Evolutionary conservation across 805 yeast species (phyloP).

Genomic region (Kockiozyma suomiensis): DNA sequence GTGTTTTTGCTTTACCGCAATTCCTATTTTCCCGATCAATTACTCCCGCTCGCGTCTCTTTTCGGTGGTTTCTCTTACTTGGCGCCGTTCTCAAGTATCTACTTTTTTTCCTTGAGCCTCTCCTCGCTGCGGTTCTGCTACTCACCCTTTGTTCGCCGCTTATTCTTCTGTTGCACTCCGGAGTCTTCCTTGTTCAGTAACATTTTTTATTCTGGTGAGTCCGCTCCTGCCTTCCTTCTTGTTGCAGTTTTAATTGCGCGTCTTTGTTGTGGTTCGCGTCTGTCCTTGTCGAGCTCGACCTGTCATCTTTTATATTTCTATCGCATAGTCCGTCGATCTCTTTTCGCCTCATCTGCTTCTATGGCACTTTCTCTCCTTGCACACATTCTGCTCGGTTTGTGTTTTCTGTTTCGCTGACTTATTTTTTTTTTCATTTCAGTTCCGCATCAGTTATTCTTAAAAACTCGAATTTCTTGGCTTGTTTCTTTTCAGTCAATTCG

Average conservation of each 20-base stretch:
- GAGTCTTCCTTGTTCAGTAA: conserved; percentile 1
- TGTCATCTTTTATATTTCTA: neutral
- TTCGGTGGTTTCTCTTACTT: neutral
- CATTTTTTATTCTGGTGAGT: neutral
- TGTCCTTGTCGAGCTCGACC: neutral
- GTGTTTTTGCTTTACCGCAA: conserved; percentile 11
- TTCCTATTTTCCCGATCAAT: neutral
- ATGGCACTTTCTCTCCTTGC: neutral
- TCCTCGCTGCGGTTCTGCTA: neutral
- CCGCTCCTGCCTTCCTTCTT: conserved; percentile 3
- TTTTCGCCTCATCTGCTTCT: too few species aligned
- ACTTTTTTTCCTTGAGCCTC: neutral
- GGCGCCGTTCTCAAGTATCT: too few species aligned
- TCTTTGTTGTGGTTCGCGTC: neutral
- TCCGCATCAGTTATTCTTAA: conserved; percentile 3
- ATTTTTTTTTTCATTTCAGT: neutral
- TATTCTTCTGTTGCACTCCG: neutral
- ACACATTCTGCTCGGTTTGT: neutral
- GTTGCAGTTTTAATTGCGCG: neutral
- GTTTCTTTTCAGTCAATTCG: neutral
- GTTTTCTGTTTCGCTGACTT: conserved; percentile 2
- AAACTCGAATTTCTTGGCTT: neutral
- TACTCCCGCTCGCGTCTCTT: neutral
- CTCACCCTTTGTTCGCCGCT: neutral
- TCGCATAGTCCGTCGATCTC: too few species aligned